Base-by-base conservation (phyloP, 176 grass and related monocot genomes). In the Saccharum officinarum region DNA sequence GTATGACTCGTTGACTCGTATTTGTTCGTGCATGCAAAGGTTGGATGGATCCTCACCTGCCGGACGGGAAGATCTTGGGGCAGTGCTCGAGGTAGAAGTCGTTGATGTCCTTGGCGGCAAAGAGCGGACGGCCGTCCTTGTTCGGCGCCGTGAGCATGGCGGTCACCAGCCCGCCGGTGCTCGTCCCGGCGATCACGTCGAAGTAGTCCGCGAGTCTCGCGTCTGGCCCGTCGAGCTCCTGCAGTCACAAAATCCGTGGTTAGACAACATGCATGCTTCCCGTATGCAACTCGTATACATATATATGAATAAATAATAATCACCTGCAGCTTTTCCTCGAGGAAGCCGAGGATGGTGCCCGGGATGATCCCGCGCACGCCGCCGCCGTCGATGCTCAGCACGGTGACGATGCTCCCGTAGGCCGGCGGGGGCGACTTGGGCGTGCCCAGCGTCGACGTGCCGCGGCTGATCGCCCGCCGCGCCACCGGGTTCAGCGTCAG, bases 171-270 rank as follows among this genome's bases (percentile, higher is more conserved):
- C 80, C 89, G 0, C 91, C 92, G 9, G 91, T 97, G 88, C 91
- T 93, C 1, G 83, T 98, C 66, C 92, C 92, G 18, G 90, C 86
- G 33, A 97, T 80, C 47, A 97, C 83, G 41, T 97, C 92, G 78
- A 97, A 97, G 46, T 97, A 97, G 40, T 97, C 90, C 0, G 90
- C 71, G 3, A 97, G 18, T 49, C 89, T 79, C 8, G 4, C 61
- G 0, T 69, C 68, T 0, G 45, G 30, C 0, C 80, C 89, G 4
- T 90, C 84, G 0, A 90, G 5, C 69, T 75, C 69, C 84, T 88
- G 13, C 14, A 25, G 12, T 57, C 22, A 49, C 22, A 52, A n/a
- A 46, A 41, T 1, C 2, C 18, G 6, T 54, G 36, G 69, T 71
- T 7, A 81, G 46, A 54, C 11, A 1, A 8, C 41, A 44, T 44